Evolutionary conservation across 148 eudicot species (phyloP).

Genomic region (Spergularia marina): DNA sequence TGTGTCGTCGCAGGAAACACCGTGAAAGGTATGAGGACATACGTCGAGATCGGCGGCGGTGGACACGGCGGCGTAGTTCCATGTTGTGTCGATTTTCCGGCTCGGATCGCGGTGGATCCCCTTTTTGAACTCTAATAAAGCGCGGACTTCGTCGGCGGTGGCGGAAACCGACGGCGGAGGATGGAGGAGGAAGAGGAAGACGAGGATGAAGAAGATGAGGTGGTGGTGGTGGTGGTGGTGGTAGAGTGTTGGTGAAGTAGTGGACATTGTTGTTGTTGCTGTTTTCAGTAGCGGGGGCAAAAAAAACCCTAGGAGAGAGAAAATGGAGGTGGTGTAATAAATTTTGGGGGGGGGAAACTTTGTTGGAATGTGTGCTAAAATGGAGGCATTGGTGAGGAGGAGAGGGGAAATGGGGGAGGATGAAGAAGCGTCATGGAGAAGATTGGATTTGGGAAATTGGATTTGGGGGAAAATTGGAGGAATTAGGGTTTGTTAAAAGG

Average conservation of each 20-base stretch:
- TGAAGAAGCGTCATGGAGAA: background rate
- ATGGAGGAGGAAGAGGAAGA: constrained; percentile 15
- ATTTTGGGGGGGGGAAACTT: constrained; percentile 4
- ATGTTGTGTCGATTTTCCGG: constrained; percentile 34
- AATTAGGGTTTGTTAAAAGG: constrained; percentile 18
- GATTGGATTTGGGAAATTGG: background rate
- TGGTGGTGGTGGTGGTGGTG: background rate
- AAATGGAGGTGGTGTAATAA: background rate
- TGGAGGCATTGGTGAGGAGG: background rate
- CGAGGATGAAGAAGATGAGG: background rate
- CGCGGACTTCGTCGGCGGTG: constrained; percentile 47
- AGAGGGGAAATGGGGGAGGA: background rate
- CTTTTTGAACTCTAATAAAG: constrained; percentile 79
- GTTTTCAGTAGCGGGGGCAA: background rate
- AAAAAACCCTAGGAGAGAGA: constrained; percentile 18
- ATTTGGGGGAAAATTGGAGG: background rate
- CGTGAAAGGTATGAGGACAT: constrained; percentile 57
- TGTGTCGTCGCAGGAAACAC: constrained; percentile 49
- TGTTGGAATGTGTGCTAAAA: background rate
- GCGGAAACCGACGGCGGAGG: constrained; percentile 29
- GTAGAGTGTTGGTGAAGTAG: too few species aligned
- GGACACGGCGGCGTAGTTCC: constrained; percentile 34
- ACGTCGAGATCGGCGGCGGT: constrained; percentile 35
- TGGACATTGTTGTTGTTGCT: constrained; percentile 10
- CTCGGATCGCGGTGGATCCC: constrained; percentile 68